Evolutionary conservation across 768 basidiomycete species (phyloP), one percentile per base, ranked within the genome.

Genomic region (Termitomyces heimii): DNA sequence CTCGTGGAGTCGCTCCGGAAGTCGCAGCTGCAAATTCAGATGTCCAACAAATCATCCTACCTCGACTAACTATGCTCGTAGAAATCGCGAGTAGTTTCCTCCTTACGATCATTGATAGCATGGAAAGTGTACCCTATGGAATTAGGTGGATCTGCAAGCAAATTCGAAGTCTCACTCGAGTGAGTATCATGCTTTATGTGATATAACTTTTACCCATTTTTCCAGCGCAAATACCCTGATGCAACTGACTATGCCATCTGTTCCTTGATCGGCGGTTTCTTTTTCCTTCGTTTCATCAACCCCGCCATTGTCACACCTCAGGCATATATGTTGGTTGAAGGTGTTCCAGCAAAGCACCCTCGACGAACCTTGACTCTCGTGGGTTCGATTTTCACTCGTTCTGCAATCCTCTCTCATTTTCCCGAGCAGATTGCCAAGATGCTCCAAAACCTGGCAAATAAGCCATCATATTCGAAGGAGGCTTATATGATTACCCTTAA

Each of bases 141-240:
- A 99, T 99, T 61, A 83, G 97, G 62, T 99, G 97, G 97, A 99
- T 99, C 68, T 99, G 97, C 76, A 99, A 99, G 73, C 97, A 99
- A 73, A 99, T 99, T 68, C 79, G 94, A 60, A 96, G 94, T 77
- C 73, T 99, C 68, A 98, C 96, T 50, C 81, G 93, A 76, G 96
- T 98, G 64, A 56, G 84, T 74, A n/a, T 35, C 45, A 34, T 55
- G 16, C 18, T 47, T 9, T 22, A 22, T 24, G 34, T 18, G 22
- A n/a, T 29, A 43, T 4, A 57, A 57, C 50, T 55, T n/a, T 49
- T 9, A 46, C 47, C 31, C 16, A 53, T 16, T 24, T 44, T n/a
- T 12, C 4, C 69, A 98, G 97, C 83, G 97, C 54, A 98, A 98
- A 79, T 99, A 98, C 72, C 97, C 97, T 1, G 97, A 99, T 56